Evolutionary conservation across 2,329 filamentous ascomycete species (phyloP).

Genomic region (Didymellaceae sp.): DNA sequence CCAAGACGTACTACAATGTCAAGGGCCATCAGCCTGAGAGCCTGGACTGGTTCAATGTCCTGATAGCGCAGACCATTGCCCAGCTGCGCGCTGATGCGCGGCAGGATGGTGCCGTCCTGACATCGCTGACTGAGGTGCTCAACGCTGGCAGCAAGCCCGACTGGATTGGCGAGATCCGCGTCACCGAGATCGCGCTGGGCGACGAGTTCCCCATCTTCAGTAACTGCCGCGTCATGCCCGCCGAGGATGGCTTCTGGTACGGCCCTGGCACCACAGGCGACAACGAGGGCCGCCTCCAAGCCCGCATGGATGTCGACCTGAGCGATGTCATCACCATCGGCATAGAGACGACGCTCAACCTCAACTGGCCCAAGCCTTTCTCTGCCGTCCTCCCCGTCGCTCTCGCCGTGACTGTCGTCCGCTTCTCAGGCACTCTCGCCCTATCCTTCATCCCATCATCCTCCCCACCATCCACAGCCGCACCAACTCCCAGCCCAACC

Average conservation of each 20-base stretch:
- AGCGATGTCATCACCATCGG: conserved; percentile 95
- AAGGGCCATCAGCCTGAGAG: conserved; percentile 95
- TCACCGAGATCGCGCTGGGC: conserved; percentile 91
- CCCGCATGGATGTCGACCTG: conserved; percentile 94
- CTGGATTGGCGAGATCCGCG: conserved; percentile 90
- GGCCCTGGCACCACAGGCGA: conserved; percentile 55
- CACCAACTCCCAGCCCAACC: conserved; percentile 52
- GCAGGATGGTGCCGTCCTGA: conserved; percentile 87
- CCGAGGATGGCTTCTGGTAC: conserved; percentile 71
- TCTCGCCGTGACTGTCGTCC: conserved; percentile 85
- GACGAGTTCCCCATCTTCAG: conserved; percentile 99
- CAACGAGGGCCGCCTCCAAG: conserved; percentile 81
- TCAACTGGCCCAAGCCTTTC: conserved; percentile 92
- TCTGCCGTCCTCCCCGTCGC: conserved; percentile 92
- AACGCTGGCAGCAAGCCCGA: conserved; percentile 88
- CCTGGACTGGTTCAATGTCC: conserved; percentile 98
- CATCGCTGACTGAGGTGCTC: conserved; percentile 80
- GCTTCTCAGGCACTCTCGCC: conserved; percentile 93
- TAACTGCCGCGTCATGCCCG: conserved; percentile 94
- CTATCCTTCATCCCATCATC: conserved; percentile 85
- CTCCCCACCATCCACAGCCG: conserved; percentile 40
- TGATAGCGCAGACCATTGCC: conserved; percentile 94
- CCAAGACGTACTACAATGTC: conserved; percentile 97
- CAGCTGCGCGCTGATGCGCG: conserved; percentile 93
- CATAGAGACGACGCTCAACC: conserved; percentile 88